These are phyloP conservation scores for Sugiyamaella neomexicana DNA, from an alignment of 1,139 yeast genomes.

Conservation along the genomic window DNA sequence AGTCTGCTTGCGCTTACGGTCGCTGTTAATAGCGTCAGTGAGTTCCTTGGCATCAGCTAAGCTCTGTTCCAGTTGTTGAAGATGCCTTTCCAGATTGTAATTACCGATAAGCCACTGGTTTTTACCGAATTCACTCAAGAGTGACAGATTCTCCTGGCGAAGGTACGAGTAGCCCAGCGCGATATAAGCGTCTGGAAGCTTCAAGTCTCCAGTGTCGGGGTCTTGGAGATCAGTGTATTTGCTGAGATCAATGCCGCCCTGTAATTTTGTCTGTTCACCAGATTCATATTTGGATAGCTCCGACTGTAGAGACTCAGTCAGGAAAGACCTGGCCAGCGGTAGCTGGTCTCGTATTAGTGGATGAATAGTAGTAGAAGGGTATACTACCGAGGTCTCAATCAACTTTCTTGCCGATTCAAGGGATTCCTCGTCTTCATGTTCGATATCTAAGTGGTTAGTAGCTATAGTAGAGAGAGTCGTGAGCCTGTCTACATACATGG, in stretches of 20 bases:
- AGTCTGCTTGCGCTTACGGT: slow-evolving; percentile 30
- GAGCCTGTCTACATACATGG: slow-evolving; percentile 27
- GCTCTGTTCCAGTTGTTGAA: slow-evolving; percentile 29
- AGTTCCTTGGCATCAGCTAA: slow-evolving; percentile 26
- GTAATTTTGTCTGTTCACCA: slow-evolving; percentile 31
- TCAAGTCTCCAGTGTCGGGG: slow-evolving; percentile 19
- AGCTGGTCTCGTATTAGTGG: slow-evolving; percentile 16
- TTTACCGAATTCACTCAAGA: slow-evolving; percentile 35
- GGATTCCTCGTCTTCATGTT: slow-evolving; percentile 28
- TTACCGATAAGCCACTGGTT: slow-evolving; percentile 41
- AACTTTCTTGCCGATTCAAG: slow-evolving; percentile 24
- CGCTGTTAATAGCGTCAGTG: slow-evolving; percentile 30
- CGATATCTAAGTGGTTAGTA: slow-evolving; percentile 24
- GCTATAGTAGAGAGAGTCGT: not conserved
- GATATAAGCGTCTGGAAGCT: slow-evolving; percentile 30
- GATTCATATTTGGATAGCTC: slow-evolving; percentile 33
- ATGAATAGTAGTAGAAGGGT: slow-evolving; percentile 2
- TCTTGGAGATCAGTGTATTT: slow-evolving; percentile 30
- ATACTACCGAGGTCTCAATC: slow-evolving; percentile 22
- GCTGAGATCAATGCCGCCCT: slow-evolving; percentile 38
- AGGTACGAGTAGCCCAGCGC: slow-evolving; percentile 36
- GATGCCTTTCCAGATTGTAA: slow-evolving; percentile 34
- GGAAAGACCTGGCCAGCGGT: slow-evolving; percentile 16
- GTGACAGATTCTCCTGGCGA: slow-evolving; percentile 35
- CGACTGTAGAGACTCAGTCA: slow-evolving; percentile 25